Percentiles rank a stretch among this genome's conserved stretches.
phyloP scores from a whole-genome alignment of 2,329 filamentous ascomycete species.

The Phyllachora maydis region DNA sequence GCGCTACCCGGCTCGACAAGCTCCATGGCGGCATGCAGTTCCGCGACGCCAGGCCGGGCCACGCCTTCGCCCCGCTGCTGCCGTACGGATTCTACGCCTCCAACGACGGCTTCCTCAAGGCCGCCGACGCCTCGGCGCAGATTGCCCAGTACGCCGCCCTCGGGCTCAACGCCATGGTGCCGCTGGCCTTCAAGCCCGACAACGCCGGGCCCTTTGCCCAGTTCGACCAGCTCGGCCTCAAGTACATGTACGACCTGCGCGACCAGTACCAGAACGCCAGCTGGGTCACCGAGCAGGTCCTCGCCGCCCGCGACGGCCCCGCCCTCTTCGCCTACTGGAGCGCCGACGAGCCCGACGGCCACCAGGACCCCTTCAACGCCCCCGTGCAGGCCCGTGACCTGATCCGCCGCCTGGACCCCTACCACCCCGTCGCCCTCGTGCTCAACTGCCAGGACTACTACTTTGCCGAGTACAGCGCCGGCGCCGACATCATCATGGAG shows the following conservation, averaged over 20 bases:
- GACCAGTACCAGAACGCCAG: slow-evolving; percentile 21
- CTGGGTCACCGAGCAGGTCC: slow-evolving; percentile 16
- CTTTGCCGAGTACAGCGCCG: slow-evolving; percentile 29
- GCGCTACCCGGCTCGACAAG: slow-evolving; percentile 22
- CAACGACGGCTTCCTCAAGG: slow-evolving; percentile 21
- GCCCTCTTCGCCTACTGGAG: slow-evolving; percentile 23
- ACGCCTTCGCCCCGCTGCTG: slow-evolving; percentile 17
- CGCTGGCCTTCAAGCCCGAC: slow-evolving; percentile 17
- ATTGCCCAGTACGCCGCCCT: slow-evolving; percentile 13
- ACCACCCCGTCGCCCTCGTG: slow-evolving; percentile 36
- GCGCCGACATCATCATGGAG: slow-evolving; percentile 36
- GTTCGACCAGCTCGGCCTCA: slow-evolving; percentile 16
- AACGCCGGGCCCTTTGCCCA: slow-evolving; percentile 15
- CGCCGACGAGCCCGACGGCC: slow-evolving; percentile 31
- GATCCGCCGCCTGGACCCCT: slow-evolving; percentile 30
- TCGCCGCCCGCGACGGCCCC: slow-evolving; percentile 15
- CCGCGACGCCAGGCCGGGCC: slow-evolving; percentile 13
- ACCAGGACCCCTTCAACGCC: slow-evolving; percentile 28
- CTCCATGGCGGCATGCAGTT: slow-evolving; percentile 19
- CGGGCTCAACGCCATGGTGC: slow-evolving; percentile 22
- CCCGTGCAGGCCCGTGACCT: slow-evolving; percentile 18
- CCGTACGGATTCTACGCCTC: slow-evolving; percentile 22
- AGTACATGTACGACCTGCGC: slow-evolving; percentile 23
- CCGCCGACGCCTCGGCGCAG: slow-evolving; percentile 13
- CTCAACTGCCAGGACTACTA: slow-evolving; percentile 43